These are phyloP conservation scores for Vaccinium darrowii DNA, from an alignment of 148 eudicot genomes.

Conservation along the genomic window DNA sequence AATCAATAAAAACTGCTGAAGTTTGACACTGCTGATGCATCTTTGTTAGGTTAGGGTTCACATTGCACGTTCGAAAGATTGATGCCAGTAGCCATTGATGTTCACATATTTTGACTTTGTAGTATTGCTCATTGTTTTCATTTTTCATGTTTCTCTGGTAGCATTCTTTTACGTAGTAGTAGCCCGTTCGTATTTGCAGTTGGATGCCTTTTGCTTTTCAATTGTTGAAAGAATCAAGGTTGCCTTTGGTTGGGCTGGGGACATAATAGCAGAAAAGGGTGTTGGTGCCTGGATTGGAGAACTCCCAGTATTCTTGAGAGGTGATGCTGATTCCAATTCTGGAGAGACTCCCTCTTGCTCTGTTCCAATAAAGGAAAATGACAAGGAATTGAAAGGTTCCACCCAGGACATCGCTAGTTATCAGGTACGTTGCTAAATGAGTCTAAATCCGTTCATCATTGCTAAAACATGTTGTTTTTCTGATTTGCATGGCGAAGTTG, in stretches of 20 bases:
- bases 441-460: not conserved
- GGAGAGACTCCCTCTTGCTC: constrained; percentile 33
- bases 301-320: constrained; percentile 52
- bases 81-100: not conserved
- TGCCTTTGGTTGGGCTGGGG: constrained; percentile 67
- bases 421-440: constrained; percentile 49
- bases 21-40: not conserved
- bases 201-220: constrained; percentile 56
- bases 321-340: constrained; percentile 26
- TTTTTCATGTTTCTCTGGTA: not conserved
- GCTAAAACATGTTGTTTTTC: not conserved
- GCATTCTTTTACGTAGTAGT: constrained; percentile 9
- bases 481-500: not conserved
- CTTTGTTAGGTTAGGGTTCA: not conserved
- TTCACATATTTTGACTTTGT: not conserved
- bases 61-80: not conserved
- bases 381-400: constrained; percentile 43
- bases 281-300: constrained; percentile 77
- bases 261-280: constrained; percentile 41
- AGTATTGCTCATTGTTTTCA: not conserved
- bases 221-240: constrained; percentile 59
- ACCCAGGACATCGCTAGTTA: constrained; percentile 69
- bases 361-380: constrained; percentile 24
- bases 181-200: constrained; percentile 30
- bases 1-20: not conserved